Evolutionary conservation across 371 early-diverging fungal genomes (phyloP).

Genomic region (Rhizopus stolonifer): DNA sequence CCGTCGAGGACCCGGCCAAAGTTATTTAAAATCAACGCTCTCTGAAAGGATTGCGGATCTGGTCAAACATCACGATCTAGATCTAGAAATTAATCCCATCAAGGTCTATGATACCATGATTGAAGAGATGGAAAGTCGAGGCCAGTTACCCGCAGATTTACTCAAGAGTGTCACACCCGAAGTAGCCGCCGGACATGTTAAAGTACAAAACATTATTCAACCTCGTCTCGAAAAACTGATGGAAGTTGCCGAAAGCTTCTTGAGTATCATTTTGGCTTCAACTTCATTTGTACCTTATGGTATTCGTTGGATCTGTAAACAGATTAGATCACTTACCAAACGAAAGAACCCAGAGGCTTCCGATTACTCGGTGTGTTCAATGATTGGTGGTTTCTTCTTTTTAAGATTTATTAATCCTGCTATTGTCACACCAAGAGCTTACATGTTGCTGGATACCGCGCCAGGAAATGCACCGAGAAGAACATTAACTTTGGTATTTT

Average conservation of each 20-base stretch:
- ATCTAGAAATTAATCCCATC: conserved; percentile 88
- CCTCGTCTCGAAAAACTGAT: conserved; percentile 80
- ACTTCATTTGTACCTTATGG: conserved; percentile 90
- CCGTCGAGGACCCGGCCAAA: conserved; percentile 90
- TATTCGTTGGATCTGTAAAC: conserved; percentile 98
- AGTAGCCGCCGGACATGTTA: conserved; percentile 68
- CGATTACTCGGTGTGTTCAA: conserved; percentile 85
- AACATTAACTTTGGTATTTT: conserved; percentile 84
- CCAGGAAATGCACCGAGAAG: conserved; percentile 83
- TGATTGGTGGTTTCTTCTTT: conserved; percentile 97
- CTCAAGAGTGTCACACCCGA: conserved; percentile 80
- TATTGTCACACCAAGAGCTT: conserved; percentile 92
- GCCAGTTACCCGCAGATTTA: conserved; percentile 55
- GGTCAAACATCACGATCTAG: conserved; percentile 56
- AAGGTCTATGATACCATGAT: too few species aligned
- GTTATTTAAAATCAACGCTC: conserved; percentile 86
- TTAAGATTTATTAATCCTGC: conserved; percentile 97
- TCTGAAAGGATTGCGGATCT: conserved; percentile 75
- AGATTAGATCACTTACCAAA: conserved; percentile 92
- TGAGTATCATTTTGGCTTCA: conserved; percentile 80
- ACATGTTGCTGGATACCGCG: conserved; percentile 86
- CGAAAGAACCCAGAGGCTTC: conserved; percentile 87
- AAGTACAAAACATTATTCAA: conserved; percentile 80
- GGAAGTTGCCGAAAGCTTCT: conserved; percentile 82
- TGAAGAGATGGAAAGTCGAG: too few species aligned